Percentiles rank a stretch among this genome's conserved stretches.
Evolutionary conservation across 805 yeast species (phyloP).

Genomic region (Kregervanrija delftensis): DNA sequence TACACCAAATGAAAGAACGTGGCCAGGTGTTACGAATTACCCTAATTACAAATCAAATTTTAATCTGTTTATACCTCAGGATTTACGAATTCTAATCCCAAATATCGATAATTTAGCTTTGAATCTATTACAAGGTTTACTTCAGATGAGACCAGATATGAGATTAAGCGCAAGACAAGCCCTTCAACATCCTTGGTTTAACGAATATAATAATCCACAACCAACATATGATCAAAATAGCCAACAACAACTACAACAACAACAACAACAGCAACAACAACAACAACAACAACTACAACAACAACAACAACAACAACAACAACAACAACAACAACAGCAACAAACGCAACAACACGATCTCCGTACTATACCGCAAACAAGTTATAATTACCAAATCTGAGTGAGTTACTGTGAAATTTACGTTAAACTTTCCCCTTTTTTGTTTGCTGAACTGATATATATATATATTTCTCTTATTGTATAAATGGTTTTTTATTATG

Average conservation of each 20-base stretch:
- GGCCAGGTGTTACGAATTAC: constrained; percentile 93
- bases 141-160: constrained; percentile 57
- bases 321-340: too few species aligned
- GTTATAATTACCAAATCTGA: constrained; percentile 5
- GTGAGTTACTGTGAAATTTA: not conserved
- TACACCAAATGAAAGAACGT: constrained; percentile 89
- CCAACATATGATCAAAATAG: constrained; percentile 2
- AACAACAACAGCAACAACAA: constrained; percentile 5
- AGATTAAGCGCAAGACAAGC: constrained; percentile 57
- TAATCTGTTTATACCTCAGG: constrained; percentile 85
- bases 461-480: not conserved
- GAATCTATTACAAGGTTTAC: constrained; percentile 52
- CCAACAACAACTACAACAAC: constrained; percentile 7
- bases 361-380: constrained; percentile 1
- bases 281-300: constrained; percentile 7
- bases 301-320: constrained; percentile 9
- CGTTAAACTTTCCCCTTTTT: too few species aligned
- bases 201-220: constrained; percentile 45
- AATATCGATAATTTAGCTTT: constrained; percentile 64
- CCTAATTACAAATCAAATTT: constrained; percentile 84
- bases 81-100: constrained; percentile 62
- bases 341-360: constrained; percentile 1
- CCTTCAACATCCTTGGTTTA: constrained; percentile 73
- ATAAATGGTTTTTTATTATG: too few species aligned
- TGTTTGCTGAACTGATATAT: not conserved